phyloP scores from a whole-genome alignment of 129 eudicot species.

The Centaurea solstitialis region DNA sequence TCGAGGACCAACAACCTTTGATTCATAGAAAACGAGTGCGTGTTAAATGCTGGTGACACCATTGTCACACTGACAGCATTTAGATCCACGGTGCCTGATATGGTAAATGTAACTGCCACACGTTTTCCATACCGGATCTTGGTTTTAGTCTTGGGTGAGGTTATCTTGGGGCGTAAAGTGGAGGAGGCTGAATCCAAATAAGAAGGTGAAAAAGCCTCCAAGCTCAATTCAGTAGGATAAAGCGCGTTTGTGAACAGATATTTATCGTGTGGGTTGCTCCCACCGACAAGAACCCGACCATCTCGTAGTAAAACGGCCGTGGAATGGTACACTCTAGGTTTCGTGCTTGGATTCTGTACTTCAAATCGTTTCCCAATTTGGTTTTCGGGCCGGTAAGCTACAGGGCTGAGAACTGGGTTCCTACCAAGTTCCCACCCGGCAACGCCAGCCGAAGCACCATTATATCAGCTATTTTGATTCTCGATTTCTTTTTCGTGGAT shows the following conservation, averaged over 20 bases:
- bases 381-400: slow-evolving; percentile 39
- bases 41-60: slow-evolving; percentile 43
- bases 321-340: slow-evolving; percentile 54
- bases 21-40: slow-evolving; percentile 51
- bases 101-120: slow-evolving; percentile 22
- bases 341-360: slow-evolving; percentile 35
- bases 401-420: slow-evolving; percentile 52
- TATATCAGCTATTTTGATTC: too few relatives aligned
- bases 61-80: slow-evolving; percentile 44
- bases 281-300: background rate
- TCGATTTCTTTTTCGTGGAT: too few relatives aligned
- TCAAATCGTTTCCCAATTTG: slow-evolving; percentile 29
- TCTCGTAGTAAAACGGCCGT: slow-evolving; percentile 33
- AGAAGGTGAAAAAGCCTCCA: slow-evolving; percentile 61
- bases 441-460: slow-evolving; percentile 47
- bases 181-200: slow-evolving; percentile 36
- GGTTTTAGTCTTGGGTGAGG: slow-evolving; percentile 26
- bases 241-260: slow-evolving; percentile 44
- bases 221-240: slow-evolving; percentile 56
- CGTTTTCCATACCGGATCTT: slow-evolving; percentile 24
- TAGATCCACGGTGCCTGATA: slow-evolving; percentile 17
- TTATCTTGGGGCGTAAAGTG: slow-evolving; percentile 40
- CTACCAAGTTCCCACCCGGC: slow-evolving; percentile 66
- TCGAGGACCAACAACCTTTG: slow-evolving; percentile 51
- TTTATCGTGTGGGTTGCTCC: background rate